Conservation (phyloP, 352 stramenopile genomes). For the Phytophthora cactorum region DNA sequence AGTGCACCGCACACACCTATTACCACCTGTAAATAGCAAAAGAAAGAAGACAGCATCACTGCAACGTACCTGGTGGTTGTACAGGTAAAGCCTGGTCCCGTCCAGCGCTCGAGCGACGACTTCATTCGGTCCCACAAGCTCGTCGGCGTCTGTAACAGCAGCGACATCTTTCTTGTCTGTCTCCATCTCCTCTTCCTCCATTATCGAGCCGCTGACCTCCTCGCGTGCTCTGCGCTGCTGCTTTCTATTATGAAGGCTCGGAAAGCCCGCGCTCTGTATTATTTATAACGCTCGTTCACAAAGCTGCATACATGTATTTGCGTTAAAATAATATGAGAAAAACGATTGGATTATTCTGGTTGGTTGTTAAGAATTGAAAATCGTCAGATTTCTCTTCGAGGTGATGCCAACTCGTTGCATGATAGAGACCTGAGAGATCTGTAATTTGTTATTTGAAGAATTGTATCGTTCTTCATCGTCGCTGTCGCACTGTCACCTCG, state of each 20-base stretch:
- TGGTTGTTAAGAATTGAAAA: no score
- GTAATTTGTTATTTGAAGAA: no score
- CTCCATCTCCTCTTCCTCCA: conserved; percentile 21
- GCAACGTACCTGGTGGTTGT: conserved; percentile 69
- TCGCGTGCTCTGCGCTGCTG: neutral
- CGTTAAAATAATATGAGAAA: no score
- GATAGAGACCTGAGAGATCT: no score
- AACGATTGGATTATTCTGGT: no score
- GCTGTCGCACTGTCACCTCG: no score
- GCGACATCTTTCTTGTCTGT: conserved; percentile 5
- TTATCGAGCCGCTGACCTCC: neutral
- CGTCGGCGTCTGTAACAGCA: conserved; percentile 11
- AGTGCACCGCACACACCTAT: conserved; percentile 2
- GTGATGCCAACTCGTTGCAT: no score
- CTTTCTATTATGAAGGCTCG: conserved; percentile 13
- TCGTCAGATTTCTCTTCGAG: no score
- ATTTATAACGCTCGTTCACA: no score
- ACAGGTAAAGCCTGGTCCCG: conserved; percentile 80
- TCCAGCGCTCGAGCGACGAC: conserved; percentile 69
- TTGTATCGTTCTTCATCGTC: no score
- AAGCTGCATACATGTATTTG: no score
- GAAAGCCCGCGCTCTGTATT: neutral
- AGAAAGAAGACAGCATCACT: neutral
- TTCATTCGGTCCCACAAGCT: conserved; percentile 49
- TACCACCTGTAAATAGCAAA: conserved; percentile 6